Conservation (phyloP, 2,329 filamentous ascomycete genomes). For the Fusarium pseudonygamai region DNA sequence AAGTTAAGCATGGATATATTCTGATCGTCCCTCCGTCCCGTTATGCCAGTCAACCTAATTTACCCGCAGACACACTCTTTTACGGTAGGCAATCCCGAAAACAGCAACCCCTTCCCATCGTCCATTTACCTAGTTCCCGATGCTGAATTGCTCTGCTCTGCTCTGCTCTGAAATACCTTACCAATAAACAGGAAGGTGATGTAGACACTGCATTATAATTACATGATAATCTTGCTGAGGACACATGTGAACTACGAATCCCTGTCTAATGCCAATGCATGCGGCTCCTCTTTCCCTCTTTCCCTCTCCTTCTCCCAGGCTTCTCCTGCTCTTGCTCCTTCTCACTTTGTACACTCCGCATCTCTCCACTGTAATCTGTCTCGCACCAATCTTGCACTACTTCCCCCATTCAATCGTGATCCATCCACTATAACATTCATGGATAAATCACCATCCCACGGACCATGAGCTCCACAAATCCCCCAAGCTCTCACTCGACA, state of each 20-base stretch:
- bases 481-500: conserved; percentile 24
- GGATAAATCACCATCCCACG: conserved; percentile 39
- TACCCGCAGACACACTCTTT: conserved; percentile 18
- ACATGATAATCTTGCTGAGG: not conserved
- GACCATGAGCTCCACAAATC: conserved; percentile 30
- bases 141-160: not conserved
- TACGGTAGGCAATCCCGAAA: conserved; percentile 30
- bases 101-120: conserved; percentile 10
- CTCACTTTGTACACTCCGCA: conserved; percentile 29
- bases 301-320: not conserved
- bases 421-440: conserved; percentile 38
- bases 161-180: not conserved
- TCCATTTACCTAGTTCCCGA: not conserved
- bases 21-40: conserved; percentile 36
- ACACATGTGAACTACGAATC: not conserved
- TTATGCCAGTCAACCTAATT: conserved; percentile 30
- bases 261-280: conserved; percentile 6
- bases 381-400: conserved; percentile 29
- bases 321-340: conserved; percentile 18
- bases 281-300: not conserved
- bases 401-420: conserved; percentile 32
- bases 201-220: not conserved
- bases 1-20: conserved; percentile 36
- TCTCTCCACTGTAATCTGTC: conserved; percentile 28
- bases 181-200: conserved; percentile 5